Evolutionary conservation across 2,329 filamentous ascomycete species (phyloP), one percentile per base, ranked within the genome.

Genomic region (Neonectria coccinea): DNA sequence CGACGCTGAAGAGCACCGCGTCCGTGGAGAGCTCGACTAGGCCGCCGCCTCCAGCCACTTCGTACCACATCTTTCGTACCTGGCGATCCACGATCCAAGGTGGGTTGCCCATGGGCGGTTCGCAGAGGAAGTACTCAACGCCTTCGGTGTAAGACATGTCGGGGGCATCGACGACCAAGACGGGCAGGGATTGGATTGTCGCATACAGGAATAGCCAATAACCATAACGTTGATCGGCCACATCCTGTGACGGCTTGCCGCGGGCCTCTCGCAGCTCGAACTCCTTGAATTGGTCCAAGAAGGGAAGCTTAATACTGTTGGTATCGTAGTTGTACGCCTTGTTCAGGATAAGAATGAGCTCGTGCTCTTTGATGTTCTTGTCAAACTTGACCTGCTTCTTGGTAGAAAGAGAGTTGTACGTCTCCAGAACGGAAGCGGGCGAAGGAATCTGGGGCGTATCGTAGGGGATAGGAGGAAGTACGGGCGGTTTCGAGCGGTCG

Each of bases 391-490:
- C 81, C 75, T 95, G 91, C 71, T 93, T 91, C 79, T 93, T 95
- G 1, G 87, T 77, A 20, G 92, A 86, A 33, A 93, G 83, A 1
- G 85, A 84, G 65, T 86, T 80, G 75, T 88, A 92, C 47, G 89
- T 91, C 44, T 88, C 85, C 60, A 90, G 84, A 18, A 93, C 84
- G 1, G 88, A 83, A 33, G 85, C 84, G 72, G 97, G 85, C 1
- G 85, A 86, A 1, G 95, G 95, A 25, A 97, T 79, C 68, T 90
- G 86, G 3, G 96, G 95, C 5, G 93, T 84, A 75, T 98, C 95
- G 74, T 95, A 98, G 0, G 96, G 95, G 59, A 98, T 89, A 0
- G 95, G 93, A 0, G 96, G 96, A 64, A 95, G 88, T 0, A 98
- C 94, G 0, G 96, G 96, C 1, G 95, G 93, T 14, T 91, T 92